A percentile compares a stretch with the other conserved stretches of the same genome.
Conservation (phyloP, 306 rosid species). For the Phaseolus lunatus region DNA sequence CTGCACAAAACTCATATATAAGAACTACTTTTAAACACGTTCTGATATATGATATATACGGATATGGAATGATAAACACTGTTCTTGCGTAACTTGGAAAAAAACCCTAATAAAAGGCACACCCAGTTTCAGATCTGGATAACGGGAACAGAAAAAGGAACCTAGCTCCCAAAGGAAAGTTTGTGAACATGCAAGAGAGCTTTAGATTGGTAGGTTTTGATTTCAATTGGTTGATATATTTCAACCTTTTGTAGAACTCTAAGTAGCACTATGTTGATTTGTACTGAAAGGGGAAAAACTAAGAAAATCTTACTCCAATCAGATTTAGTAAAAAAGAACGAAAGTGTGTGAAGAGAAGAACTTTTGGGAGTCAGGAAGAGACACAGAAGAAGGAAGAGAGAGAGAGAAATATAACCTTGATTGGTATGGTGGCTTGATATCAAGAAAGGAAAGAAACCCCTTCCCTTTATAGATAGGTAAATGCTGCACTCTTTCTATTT, state of each 20-base stretch:
- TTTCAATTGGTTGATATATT: not conserved
- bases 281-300: not conserved
- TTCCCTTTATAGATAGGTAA: slow-evolving; percentile 46
- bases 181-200: slow-evolving; percentile 1
- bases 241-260: not conserved
- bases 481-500: slow-evolving; percentile 4
- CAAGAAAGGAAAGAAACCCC: slow-evolving; percentile 45
- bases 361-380: not conserved
- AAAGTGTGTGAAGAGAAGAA: not conserved
- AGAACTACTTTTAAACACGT: not conserved
- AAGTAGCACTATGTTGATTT: not conserved
- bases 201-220: slow-evolving; percentile 11
- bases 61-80: not conserved
- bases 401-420: slow-evolving; percentile 32
- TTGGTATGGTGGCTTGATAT: slow-evolving; percentile 34
- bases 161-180: not conserved
- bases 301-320: not conserved
- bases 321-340: not conserved
- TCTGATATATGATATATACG: not conserved
- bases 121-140: slow-evolving; percentile 47
- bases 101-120: slow-evolving; percentile 35
- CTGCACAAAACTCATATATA: not conserved
- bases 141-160: not conserved
- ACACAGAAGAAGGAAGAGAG: not conserved
- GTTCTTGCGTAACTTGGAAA: not conserved